These are phyloP conservation scores for Glycine latifolia DNA, from an alignment of 306 rosid species.

Conservation along the genomic window DNA sequence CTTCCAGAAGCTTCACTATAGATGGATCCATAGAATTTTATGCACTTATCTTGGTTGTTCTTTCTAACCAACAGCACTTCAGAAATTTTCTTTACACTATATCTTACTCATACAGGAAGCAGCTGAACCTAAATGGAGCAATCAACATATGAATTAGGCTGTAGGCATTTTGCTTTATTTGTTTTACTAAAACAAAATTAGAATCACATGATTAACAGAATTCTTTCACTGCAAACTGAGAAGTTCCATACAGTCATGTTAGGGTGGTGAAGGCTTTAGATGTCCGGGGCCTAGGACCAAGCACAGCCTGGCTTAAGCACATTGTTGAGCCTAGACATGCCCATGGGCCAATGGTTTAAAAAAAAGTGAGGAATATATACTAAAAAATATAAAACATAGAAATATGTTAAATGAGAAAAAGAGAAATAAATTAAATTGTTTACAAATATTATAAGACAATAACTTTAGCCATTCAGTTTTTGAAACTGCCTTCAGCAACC, in stretches of 20 bases:
- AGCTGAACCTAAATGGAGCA: constrained; percentile 13
- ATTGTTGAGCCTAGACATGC: neutral
- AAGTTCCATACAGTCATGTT: neutral
- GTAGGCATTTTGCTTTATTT: neutral
- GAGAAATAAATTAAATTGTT: neutral
- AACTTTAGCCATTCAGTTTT: constrained; percentile 7
- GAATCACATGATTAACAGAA: neutral
- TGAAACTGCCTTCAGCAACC: neutral
- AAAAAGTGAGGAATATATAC: neutral
- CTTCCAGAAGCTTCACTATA: constrained; percentile 90
- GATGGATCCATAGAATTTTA: constrained; percentile 74
- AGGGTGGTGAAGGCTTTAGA: neutral
- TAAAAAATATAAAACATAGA: neutral
- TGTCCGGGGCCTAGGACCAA: neutral
- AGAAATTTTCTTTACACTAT: neutral
- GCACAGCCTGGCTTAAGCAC: neutral
- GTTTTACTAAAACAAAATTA: neutral
- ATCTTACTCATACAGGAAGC: neutral
- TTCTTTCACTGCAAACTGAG: neutral
- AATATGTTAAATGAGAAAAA: neutral
- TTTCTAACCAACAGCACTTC: neutral
- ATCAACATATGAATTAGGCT: constrained; percentile 15
- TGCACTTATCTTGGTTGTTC: neutral
- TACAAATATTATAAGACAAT: neutral
- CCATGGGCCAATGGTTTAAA: neutral